Percentiles rank a stretch among this genome's conserved stretches.
phyloP scores from a whole-genome alignment of 1,284 basidiomycete species.

The Leccinum olivaceoglutinosum region DNA sequence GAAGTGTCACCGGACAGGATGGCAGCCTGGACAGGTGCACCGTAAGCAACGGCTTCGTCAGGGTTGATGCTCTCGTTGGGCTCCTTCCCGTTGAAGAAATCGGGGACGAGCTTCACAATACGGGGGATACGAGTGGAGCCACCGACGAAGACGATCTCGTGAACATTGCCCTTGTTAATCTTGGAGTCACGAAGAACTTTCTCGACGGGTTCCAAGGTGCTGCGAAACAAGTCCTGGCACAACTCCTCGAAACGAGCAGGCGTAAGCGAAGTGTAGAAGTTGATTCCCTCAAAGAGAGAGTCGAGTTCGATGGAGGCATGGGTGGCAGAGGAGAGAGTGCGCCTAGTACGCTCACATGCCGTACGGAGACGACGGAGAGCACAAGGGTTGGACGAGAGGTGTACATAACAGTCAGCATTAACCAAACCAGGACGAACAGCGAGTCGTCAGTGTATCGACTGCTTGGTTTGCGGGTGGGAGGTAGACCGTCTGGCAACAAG shows the following conservation, averaged over 20 bases:
- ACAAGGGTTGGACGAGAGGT: slow-evolving; percentile 89
- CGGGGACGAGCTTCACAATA: slow-evolving; percentile 95
- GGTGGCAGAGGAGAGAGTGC: slow-evolving; percentile 93
- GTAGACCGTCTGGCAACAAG: too few species aligned
- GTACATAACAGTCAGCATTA: slow-evolving; percentile 34
- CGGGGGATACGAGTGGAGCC: slow-evolving; percentile 99
- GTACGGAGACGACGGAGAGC: slow-evolving; percentile 96
- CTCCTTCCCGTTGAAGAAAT: slow-evolving; percentile 98
- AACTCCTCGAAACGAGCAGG: slow-evolving; percentile 99
- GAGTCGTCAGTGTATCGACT: background rate
- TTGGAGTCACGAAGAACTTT: slow-evolving; percentile 98
- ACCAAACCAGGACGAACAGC: background rate
- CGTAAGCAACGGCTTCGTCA: slow-evolving; percentile 98
- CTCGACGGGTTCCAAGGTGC: slow-evolving; percentile 96
- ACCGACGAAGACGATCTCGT: slow-evolving; percentile 97
- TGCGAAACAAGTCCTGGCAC: slow-evolving; percentile 95
- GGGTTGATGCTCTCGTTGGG: slow-evolving; percentile 98
- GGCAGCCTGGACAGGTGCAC: slow-evolving; percentile 98
- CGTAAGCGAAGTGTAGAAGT: slow-evolving; percentile 98
- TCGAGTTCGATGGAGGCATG: slow-evolving; percentile 98
- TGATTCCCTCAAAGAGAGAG: slow-evolving; percentile 95
- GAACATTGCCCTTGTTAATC: slow-evolving; percentile 92
- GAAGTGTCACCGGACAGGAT: slow-evolving; percentile 98
- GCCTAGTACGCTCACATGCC: slow-evolving; percentile 98
- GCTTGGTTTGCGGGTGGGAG: too few species aligned